These are phyloP conservation scores for Hypericum perforatum DNA, from an alignment of 345 rosid species.

Conservation along the genomic window DNA sequence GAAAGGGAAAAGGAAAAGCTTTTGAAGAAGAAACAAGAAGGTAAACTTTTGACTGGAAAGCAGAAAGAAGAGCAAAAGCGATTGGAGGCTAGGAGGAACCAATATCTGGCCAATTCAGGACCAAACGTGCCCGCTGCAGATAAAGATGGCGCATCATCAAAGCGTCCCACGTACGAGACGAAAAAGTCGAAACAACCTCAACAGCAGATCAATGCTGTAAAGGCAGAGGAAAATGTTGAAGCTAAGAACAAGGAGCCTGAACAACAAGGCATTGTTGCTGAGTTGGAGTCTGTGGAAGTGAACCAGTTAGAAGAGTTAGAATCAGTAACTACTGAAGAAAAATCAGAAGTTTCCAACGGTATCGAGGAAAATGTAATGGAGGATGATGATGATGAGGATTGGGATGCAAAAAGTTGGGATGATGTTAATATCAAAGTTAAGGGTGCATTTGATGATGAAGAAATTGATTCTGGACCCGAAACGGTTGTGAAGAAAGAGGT, in stretches of 20 bases:
- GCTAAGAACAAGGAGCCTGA: slow-evolving; percentile 31
- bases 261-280: slow-evolving; percentile 24
- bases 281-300: slow-evolving; percentile 32
- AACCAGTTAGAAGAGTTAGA: slow-evolving; percentile 41
- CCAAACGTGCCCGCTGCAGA: slow-evolving; percentile 36
- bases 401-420: slow-evolving; percentile 99
- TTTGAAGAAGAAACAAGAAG: slow-evolving; percentile 82
- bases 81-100: slow-evolving; percentile 75
- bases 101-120: slow-evolving; percentile 47
- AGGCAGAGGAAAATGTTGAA: slow-evolving; percentile 36
- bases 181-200: slow-evolving; percentile 63
- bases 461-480: slow-evolving; percentile 41
- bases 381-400: slow-evolving; percentile 76
- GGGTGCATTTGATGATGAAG: slow-evolving; percentile 87
- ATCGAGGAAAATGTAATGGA: slow-evolving; percentile 45
- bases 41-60: slow-evolving; percentile 75
- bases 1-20: slow-evolving; percentile 87
- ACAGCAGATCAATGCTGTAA: slow-evolving; percentile 50
- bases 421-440: slow-evolving; percentile 63
- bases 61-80: slow-evolving; percentile 87
- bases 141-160: slow-evolving; percentile 44
- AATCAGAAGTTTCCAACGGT: slow-evolving; percentile 33
- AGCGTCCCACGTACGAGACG: slow-evolving; percentile 65
- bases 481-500: slow-evolving; percentile 39
- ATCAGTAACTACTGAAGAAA: slow-evolving; percentile 30